These are phyloP conservation scores for Chaetomium cochliodes DNA, from an alignment of 495 filamentous ascomycete species.

Conservation along the genomic window DNA sequence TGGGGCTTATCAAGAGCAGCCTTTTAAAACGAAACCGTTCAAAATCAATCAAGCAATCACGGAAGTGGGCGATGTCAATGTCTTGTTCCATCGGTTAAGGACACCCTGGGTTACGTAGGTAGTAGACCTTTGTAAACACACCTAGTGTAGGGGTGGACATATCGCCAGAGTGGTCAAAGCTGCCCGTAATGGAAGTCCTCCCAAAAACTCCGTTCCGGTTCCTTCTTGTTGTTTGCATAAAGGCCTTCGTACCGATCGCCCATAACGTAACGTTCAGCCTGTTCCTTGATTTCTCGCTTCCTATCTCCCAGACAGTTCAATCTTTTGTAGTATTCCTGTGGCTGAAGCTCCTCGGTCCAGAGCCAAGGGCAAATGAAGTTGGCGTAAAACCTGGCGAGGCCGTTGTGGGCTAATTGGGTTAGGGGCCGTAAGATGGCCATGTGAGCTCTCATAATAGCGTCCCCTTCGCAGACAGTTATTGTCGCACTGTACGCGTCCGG, in stretches of 20 bases:
- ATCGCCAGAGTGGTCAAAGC: too few species aligned
- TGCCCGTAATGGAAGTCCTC: background rate
- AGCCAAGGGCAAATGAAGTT: background rate
- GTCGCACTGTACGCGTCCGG: background rate
- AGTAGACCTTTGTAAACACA: too few species aligned
- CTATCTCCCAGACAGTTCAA: background rate
- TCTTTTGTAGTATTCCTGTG: background rate
- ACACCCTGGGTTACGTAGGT: too few species aligned
- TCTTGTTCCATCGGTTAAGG: too few species aligned
- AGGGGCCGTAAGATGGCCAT: background rate
- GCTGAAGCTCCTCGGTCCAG: background rate
- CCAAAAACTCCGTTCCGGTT: background rate
- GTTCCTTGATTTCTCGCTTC: background rate
- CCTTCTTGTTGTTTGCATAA: background rate
- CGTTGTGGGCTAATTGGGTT: background rate
- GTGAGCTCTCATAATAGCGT: background rate
- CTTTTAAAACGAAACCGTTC: too few species aligned
- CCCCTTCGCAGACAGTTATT: background rate
- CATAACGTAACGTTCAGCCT: background rate
- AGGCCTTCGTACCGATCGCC: background rate
- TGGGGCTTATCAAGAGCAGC: too few species aligned
- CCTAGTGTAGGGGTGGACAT: too few species aligned
- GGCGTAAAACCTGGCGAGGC: constrained; percentile 3
- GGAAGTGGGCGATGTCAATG: too few species aligned
- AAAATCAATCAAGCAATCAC: too few species aligned